These are phyloP conservation scores for Crithidia expoeki DNA, from an alignment of 208 protist species.

Conservation along the genomic window DNA sequence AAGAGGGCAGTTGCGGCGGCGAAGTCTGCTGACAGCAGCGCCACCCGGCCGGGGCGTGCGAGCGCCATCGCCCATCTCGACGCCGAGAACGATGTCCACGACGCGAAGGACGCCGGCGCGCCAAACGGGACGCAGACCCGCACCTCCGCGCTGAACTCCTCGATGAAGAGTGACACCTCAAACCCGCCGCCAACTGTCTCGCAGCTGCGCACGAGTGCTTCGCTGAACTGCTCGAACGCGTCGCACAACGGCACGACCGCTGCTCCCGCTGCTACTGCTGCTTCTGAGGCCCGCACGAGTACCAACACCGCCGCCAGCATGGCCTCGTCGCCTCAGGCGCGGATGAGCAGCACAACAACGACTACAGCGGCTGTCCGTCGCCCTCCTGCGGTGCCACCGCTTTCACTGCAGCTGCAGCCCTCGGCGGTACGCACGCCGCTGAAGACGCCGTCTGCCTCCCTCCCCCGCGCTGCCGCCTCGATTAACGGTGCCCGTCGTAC, in stretches of 20 bases:
- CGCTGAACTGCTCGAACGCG: slow-evolving; percentile 1
- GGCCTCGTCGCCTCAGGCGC: background rate
- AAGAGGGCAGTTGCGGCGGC: background rate
- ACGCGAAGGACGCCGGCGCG: background rate
- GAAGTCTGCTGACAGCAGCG: background rate
- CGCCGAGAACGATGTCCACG: background rate
- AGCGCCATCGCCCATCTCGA: slow-evolving; percentile 3
- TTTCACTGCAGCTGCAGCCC: background rate
- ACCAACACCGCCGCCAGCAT: background rate
- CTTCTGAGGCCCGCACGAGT: slow-evolving; percentile 14
- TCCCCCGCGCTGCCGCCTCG: slow-evolving; percentile 15
- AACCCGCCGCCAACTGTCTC: slow-evolving; percentile 7
- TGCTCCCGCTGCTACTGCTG: background rate
- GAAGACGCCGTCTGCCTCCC: background rate
- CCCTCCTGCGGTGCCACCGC: slow-evolving; percentile 9
- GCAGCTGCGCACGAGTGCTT: slow-evolving; percentile 14
- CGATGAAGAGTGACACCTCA: slow-evolving; percentile 7
- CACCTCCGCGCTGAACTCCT: slow-evolving; percentile 6
- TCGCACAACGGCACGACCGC: slow-evolving; percentile 16
- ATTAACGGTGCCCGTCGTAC: slow-evolving; percentile 6
- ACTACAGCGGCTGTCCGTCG: background rate
- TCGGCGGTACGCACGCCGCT: background rate
- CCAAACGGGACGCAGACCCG: background rate
- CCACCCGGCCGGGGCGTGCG: background rate
- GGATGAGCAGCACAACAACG: background rate